Percentiles rank a stretch among this genome's conserved stretches.
Conservation (phyloP, 164 flowering plant genomes). For the Vitis rotundifolia region DNA sequence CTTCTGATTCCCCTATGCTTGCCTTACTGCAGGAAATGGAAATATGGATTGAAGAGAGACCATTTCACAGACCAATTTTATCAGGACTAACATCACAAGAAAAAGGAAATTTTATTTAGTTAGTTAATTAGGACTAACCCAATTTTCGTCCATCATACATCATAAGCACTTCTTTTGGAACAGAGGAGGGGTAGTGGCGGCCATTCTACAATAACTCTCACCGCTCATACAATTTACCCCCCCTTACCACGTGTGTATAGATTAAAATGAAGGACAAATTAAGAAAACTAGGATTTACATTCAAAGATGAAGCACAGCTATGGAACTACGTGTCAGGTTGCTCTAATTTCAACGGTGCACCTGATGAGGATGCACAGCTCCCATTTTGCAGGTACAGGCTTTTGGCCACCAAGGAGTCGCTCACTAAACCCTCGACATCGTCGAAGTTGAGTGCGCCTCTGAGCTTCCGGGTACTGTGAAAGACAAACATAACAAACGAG, state of each 20-base stretch:
- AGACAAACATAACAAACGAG: neutral
- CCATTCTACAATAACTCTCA: slow-evolving; percentile 30
- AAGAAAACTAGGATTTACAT: slow-evolving; percentile 18
- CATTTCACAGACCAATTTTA: too few species aligned
- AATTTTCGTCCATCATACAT: neutral
- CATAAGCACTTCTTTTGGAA: neutral
- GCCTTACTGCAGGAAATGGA: too few species aligned
- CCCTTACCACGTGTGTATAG: slow-evolving; percentile 1
- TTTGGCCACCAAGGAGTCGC: slow-evolving; percentile 85
- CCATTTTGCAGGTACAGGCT: slow-evolving; percentile 77
- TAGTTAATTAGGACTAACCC: neutral
- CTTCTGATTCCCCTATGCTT: too few species aligned
- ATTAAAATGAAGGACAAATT: slow-evolving; percentile 6
- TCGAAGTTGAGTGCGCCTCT: slow-evolving; percentile 75
- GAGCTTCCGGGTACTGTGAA: slow-evolving; percentile 49
- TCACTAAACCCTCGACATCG: slow-evolving; percentile 72
- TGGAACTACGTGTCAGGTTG: slow-evolving; percentile 30
- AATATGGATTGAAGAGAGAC: neutral
- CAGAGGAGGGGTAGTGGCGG: slow-evolving; percentile 28
- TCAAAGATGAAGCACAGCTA: too few species aligned
- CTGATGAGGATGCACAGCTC: slow-evolving; percentile 46
- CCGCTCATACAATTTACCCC: slow-evolving; percentile 24
- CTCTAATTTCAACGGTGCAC: slow-evolving; percentile 53
- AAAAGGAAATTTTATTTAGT: neutral
- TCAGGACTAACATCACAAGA: too few species aligned